Evolutionary conservation across 495 filamentous ascomycete species (phyloP).

Genomic region (Aspergillus haitiensis): DNA sequence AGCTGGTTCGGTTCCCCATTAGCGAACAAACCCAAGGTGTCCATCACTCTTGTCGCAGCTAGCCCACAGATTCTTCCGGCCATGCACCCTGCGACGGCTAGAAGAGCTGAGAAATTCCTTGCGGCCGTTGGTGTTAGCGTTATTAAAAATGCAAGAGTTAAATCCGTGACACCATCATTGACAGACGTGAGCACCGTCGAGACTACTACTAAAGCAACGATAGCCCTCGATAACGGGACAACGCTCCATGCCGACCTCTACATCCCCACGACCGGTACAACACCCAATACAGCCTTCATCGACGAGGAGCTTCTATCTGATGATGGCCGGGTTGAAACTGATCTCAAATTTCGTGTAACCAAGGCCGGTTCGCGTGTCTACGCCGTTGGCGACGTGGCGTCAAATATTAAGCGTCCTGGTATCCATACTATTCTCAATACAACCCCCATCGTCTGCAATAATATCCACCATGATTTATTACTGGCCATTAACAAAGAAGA

Average conservation of each 20-base stretch:
- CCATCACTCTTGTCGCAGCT: conserved; percentile 46
- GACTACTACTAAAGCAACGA: conserved; percentile 22
- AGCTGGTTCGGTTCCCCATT: conserved; percentile 32
- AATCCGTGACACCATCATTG: conserved; percentile 20
- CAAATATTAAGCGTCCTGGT: conserved; percentile 32
- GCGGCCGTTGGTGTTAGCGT: conserved; percentile 46
- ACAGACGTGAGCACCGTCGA: conserved; percentile 20
- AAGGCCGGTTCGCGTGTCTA: conserved; percentile 49
- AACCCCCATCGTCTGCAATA: conserved; percentile 43
- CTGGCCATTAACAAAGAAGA: conserved; percentile 8
- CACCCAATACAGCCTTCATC: conserved; percentile 49
- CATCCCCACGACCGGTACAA: conserved; percentile 48
- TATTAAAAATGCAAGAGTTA: conserved; percentile 37
- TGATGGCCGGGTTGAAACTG: conserved; percentile 44
- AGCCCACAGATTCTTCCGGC: conserved; percentile 46
- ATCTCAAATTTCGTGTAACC: conserved; percentile 50
- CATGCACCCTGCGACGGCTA: conserved; percentile 36
- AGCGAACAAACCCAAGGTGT: conserved; percentile 34
- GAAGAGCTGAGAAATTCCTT: conserved; percentile 43
- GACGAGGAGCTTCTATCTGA: conserved; percentile 31
- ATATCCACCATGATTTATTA: conserved; percentile 45
- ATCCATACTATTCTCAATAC: conserved; percentile 41
- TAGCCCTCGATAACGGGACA: conserved; percentile 39
- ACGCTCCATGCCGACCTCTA: conserved; percentile 47
- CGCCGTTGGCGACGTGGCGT: conserved; percentile 43